Evolutionary conservation across 140 eudicot species (phyloP), one percentile per base, ranked within the genome.

Genomic region (Flaveria floridana): DNA sequence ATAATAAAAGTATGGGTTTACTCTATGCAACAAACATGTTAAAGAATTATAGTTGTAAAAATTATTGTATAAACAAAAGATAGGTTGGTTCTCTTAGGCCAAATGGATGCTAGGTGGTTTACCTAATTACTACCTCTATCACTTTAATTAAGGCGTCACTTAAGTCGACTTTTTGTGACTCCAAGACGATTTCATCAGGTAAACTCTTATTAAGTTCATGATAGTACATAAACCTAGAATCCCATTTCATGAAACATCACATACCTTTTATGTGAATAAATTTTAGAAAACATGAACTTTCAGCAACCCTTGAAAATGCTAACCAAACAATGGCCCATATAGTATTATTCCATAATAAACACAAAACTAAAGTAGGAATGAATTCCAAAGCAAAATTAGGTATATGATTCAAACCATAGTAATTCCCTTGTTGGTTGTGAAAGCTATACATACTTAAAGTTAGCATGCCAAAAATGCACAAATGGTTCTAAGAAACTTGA

Each of bases 341-440:
- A 70, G 18, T 52, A 48, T 51, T 50, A 28, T 70, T 51, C 75
- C 21, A 25, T 41, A 56, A 68, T 25, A 76, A 18, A 68, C 51
- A 21, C 13, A 21, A 76, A 67, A 9, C 37, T 41, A 76, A 76
- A 67, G 75, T 77, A 56, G 70, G 76, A 77, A 77, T 77, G 51
- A 77, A 58, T 77, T 68, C 76, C 59, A 77, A 69, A 68, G 70
- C 19, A 55, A 56, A 59, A 68, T 68, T 76, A 68, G 69, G 75
- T 61, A 74, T 62, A 47, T 74, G 79, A 63, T 74, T 74, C 51
- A 74, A 63, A 30, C 64, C 79, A 56, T 68, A 48, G 57, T 69
- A 77, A 75, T 51, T 65, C 46, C 56, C 26, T 55, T 44, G 39
- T 42, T 68, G 47, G 25, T 16, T 57, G 76, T 68, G 62, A 47